phyloP scores from a whole-genome alignment of 2,329 filamentous ascomycete species.

The Trichoderma sp. region DNA sequence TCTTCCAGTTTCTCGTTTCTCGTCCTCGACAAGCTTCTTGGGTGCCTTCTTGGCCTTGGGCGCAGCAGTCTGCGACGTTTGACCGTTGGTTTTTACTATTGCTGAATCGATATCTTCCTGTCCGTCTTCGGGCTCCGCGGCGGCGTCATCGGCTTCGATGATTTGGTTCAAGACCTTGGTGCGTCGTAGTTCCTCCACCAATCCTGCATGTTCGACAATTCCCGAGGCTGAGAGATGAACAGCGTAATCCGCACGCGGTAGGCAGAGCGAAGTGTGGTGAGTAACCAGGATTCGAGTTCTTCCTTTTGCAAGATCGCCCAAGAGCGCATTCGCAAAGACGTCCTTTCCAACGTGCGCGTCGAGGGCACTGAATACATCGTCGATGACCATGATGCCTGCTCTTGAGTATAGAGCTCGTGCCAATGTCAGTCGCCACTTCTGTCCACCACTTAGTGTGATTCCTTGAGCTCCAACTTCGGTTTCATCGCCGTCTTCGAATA shows the following conservation, averaged over 20 bases:
- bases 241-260: constrained; percentile 7
- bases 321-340: constrained; percentile 10
- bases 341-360: constrained; percentile 14
- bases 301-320: constrained; percentile 12
- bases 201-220: constrained; percentile 11
- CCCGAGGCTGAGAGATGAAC: constrained; percentile 37
- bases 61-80: neutral
- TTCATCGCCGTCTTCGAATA: constrained; percentile 67
- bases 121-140: neutral
- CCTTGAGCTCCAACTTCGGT: constrained; percentile 55
- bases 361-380: constrained; percentile 50
- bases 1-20: constrained; percentile 14
- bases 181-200: constrained; percentile 12
- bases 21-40: constrained; percentile 19
- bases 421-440: constrained; percentile 28
- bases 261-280: constrained; percentile 19
- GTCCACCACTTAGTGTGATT: constrained; percentile 26
- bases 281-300: constrained; percentile 26
- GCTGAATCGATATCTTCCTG: neutral
- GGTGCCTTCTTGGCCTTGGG: neutral
- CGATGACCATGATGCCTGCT: constrained; percentile 51
- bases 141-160: constrained; percentile 9
- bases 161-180: constrained; percentile 4
- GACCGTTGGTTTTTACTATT: neutral
- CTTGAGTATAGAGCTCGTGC: constrained; percentile 31